These are phyloP conservation scores for Dicorynia guianensis DNA, from an alignment of 306 rosid species.

Conservation along the genomic window DNA sequence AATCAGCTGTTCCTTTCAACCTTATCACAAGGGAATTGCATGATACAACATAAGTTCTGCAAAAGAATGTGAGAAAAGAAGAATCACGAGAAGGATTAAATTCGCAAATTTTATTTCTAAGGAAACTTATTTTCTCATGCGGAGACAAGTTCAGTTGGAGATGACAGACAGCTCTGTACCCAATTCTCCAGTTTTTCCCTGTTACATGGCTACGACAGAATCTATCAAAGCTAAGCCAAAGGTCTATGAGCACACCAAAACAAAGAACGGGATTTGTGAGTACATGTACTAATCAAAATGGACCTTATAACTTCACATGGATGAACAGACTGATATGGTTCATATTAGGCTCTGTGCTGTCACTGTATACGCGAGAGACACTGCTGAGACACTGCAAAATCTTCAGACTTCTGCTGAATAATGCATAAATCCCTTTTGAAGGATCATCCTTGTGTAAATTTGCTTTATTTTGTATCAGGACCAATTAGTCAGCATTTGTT, in stretches of 20 bases:
- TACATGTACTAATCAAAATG: constrained; percentile 40
- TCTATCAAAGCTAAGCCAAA: constrained; percentile 71
- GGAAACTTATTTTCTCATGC: constrained; percentile 66
- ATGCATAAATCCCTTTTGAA: no score
- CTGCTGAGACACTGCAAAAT: no score
- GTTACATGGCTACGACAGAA: constrained; percentile 63
- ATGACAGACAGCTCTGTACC: constrained; percentile 48
- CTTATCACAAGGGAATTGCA: constrained; percentile 31
- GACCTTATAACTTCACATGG: constrained; percentile 31
- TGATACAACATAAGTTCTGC: constrained; percentile 37
- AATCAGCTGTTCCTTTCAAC: constrained; percentile 40
- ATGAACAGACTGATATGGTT: no score
- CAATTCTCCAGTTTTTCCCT: constrained; percentile 61
- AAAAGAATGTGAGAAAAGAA: constrained; percentile 37
- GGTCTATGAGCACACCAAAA: constrained; percentile 75
- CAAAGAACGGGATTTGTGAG: constrained; percentile 59
- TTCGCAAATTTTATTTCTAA: constrained; percentile 48
- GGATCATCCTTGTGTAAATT: no score
- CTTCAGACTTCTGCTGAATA: no score
- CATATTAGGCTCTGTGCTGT: no score
- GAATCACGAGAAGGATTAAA: constrained; percentile 40
- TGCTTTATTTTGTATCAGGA: no score
- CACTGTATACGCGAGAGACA: no score
- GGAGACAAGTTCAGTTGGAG: constrained; percentile 48
- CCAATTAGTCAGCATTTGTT: no score